These are phyloP conservation scores for Pulicaria dysenterica DNA, from an alignment of 129 eudicot genomes.

Conservation along the genomic window DNA sequence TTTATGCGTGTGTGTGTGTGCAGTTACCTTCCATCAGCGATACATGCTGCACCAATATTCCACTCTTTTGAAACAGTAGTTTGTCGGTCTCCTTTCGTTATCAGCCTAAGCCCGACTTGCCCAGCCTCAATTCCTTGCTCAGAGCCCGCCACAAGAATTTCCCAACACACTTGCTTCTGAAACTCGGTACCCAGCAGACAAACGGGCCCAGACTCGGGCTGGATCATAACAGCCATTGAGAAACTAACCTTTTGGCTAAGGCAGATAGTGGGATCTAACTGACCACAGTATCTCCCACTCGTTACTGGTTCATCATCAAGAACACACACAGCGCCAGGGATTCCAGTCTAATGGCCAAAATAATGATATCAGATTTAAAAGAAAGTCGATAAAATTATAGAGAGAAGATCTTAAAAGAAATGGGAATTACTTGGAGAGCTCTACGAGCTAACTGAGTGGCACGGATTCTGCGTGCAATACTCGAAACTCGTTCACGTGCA, in stretches of 20 bases:
- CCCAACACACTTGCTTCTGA: constrained; percentile 85
- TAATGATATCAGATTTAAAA: background rate
- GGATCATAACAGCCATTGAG: constrained; percentile 86
- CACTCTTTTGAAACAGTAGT: constrained; percentile 86
- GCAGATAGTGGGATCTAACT: constrained; percentile 73
- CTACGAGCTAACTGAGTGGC: constrained; percentile 83
- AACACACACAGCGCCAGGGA: constrained; percentile 88
- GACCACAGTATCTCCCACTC: constrained; percentile 88
- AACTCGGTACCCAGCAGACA: constrained; percentile 95
- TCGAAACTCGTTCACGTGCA: constrained; percentile 94
- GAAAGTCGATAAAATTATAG: background rate
- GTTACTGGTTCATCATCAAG: constrained; percentile 97
- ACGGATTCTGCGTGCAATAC: constrained; percentile 89
- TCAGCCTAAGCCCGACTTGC: constrained; percentile 89
- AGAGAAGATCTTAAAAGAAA: background rate
- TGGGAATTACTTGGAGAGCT: constrained; percentile 67
- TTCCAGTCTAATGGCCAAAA: constrained; percentile 67
- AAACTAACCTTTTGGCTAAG: constrained; percentile 79
- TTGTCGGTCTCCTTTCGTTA: constrained; percentile 91
- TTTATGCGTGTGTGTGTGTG: too few species aligned
- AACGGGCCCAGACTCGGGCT: constrained; percentile 96
- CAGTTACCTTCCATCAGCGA: constrained; percentile 94
- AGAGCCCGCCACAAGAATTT: constrained; percentile 93
- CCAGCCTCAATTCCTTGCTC: constrained; percentile 99
- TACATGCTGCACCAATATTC: constrained; percentile 88